Evolutionary conservation across 495 filamentous ascomycete species (phyloP), one percentile per base, ranked within the genome.

Genomic region (Daldinia decipiens): DNA sequence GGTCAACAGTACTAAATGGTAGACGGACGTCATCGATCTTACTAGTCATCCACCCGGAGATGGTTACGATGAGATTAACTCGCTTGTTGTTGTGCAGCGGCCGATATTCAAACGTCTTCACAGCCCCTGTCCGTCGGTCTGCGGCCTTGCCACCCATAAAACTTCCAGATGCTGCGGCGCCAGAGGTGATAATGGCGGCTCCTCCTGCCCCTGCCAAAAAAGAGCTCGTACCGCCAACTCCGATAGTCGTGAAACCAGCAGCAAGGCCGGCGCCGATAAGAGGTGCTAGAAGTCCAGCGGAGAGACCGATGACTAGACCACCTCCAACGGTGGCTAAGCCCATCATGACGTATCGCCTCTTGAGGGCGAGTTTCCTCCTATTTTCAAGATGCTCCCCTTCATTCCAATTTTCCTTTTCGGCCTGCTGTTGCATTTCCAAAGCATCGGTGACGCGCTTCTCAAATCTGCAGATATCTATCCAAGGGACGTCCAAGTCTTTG

Each of bases 31-130:
- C 95, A 79, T 99, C 95, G 40, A 96, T 89, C 77, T 96, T 98
- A 62, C 95, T 95, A 45, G 92, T 97, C 94, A 99, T 97, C 95
- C 95, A 99, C 11, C 95, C 95, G 5, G 95, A 92, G 29, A 99
- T 87, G 0, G 96, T 97, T 51, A 99, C 89, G 71, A 99, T 98
- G 27, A 99, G 83, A 73, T 98, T 98, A 40, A 97, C 91, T 65
- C 94, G 86, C 79, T 99, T 98, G 78, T 98, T 98, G 81, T 99
- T 98, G 80, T 98, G 93, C 52, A 99, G 79, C 31, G 95, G 95
- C 43, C 95, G 87, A 74, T 98, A 99, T 80, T 99, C 95, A 74
- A 99, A 99, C 0, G 95, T 98, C 73, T 89, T 90, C 26, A 99
- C 96, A 11, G 94, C 89, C 29, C 96, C 96, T 1, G 89, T 97